Conservation (phyloP, 2,329 filamentous ascomycete genomes). For the Neoscytalidium dimidiatum region DNA sequence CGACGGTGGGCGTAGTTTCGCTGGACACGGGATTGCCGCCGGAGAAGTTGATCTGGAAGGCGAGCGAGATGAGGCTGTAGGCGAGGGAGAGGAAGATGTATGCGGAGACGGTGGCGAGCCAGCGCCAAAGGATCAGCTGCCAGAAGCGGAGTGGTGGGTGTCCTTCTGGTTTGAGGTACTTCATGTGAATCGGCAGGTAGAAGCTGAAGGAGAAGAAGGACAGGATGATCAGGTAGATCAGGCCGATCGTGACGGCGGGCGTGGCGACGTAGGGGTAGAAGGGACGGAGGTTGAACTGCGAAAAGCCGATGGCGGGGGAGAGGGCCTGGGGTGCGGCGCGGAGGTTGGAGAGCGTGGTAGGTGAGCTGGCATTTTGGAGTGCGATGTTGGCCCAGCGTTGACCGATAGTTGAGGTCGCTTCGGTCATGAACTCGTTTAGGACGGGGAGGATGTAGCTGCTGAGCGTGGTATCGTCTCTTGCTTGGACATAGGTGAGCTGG, state of each 20-base stretch:
- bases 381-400: conserved; percentile 45
- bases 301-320: conserved; percentile 59
- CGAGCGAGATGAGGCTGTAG: conserved; percentile 64
- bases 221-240: conserved; percentile 69
- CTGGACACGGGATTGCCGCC: conserved; percentile 45
- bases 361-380: conserved; percentile 44
- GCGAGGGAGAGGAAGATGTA: conserved; percentile 65
- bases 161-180: conserved; percentile 54
- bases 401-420: conserved; percentile 53
- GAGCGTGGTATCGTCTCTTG: conserved; percentile 59
- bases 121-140: conserved; percentile 62
- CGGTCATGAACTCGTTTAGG: conserved; percentile 49
- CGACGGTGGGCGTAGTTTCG: conserved; percentile 43
- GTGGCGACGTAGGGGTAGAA: conserved; percentile 58
- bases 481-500: conserved; percentile 57
- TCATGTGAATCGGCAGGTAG: conserved; percentile 64
- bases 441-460: conserved; percentile 56
- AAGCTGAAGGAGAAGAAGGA: conserved; percentile 68
- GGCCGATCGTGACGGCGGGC: conserved; percentile 62
- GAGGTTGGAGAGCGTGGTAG: conserved; percentile 45
- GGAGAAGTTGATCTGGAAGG: conserved; percentile 63
- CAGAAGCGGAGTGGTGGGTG: conserved; percentile 61
- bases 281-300: conserved; percentile 59
- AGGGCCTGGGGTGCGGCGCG: conserved; percentile 54
- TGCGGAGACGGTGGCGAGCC: conserved; percentile 55